Base-by-base conservation (phyloP, 2,329 filamentous ascomycete species). In the Alternaria sp. region DNA sequence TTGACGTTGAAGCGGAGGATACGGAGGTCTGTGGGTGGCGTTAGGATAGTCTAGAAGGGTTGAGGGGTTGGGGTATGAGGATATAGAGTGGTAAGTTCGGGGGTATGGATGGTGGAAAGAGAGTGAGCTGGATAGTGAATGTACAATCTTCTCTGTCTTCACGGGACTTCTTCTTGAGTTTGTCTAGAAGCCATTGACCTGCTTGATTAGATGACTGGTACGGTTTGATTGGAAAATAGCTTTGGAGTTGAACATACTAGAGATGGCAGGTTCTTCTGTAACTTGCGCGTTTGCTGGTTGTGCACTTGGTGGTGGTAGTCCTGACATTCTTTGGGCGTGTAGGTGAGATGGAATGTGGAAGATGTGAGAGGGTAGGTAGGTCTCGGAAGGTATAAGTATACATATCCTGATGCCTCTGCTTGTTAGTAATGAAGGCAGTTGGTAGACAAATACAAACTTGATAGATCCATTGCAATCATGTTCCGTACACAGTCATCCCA, bases 401-500 rank as follows among this genome's bases (percentile, higher is more conserved):
- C 36, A 40, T 46, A 23, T 6, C 21, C 12, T 15, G 21, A 15
- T 6, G 1, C 1, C 3, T 9, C 19, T 40, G 36, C 36, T 40
- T 40, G 9, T 40, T 17, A 2, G 8, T 6, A 6, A 10, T 11
- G 5, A 4, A 23, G 19, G 2, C 1, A 3, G 1, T 9, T 23
- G n/a, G 12, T 50, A 13, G 46, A 4, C 46, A 50, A 50, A 19
- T 3, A 50, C n/a, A 19, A 28, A 19, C 46, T 19, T 13, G 11
- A 12, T 8, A 5, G 6, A 12, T 19, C 2, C 4, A 13, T 46
- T 23, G 13, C 21, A 46, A 23, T 21, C 1, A 0, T 23, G 1
- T 6, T 4, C 9, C 1, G 13, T 19, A 50, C 0, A 0, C n/a
- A 0, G n/a, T 19, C 5, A 12, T 6, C 3, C n/a, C 26, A 9